Conservation (phyloP, 108 stramenopile species). For the Conticribra weissflogii region DNA sequence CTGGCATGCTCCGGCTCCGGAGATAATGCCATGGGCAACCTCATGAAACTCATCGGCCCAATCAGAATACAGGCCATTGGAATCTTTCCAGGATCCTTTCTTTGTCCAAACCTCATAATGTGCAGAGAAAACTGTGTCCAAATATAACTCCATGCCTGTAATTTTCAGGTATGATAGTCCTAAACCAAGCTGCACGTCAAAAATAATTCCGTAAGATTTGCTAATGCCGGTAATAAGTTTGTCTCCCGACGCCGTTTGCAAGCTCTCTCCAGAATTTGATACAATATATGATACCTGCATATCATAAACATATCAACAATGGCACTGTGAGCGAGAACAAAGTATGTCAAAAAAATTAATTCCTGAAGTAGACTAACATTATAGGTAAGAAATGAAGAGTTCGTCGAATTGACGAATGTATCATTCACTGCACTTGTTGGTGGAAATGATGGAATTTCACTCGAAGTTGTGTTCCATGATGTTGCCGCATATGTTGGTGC, state of each 20-base stretch:
- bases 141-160: conserved; percentile 21
- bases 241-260: conserved; percentile 15
- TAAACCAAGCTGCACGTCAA: conserved; percentile 16
- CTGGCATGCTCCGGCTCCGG: conserved; percentile 17
- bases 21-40: conserved; percentile 22
- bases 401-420: not conserved
- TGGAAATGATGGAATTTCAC: not conserved
- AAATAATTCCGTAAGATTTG: conserved; percentile 32
- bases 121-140: conserved; percentile 23
- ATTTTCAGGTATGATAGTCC: not conserved
- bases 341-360: too few relatives aligned
- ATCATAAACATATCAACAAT: not conserved
- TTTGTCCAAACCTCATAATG: conserved; percentile 24
- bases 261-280: not conserved
- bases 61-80: not conserved
- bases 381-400: not conserved
- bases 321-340: not conserved
- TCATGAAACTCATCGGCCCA: conserved; percentile 6
- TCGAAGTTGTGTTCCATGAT: not conserved
- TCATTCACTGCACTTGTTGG: not conserved
- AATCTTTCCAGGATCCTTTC: conserved; percentile 22
- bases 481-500: not conserved
- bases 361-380: too few relatives aligned
- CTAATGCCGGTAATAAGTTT: conserved; percentile 14
- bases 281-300: conserved; percentile 2